phyloP scores from a whole-genome alignment of 495 filamentous ascomycete genomes.

The Penicillium taxi region DNA sequence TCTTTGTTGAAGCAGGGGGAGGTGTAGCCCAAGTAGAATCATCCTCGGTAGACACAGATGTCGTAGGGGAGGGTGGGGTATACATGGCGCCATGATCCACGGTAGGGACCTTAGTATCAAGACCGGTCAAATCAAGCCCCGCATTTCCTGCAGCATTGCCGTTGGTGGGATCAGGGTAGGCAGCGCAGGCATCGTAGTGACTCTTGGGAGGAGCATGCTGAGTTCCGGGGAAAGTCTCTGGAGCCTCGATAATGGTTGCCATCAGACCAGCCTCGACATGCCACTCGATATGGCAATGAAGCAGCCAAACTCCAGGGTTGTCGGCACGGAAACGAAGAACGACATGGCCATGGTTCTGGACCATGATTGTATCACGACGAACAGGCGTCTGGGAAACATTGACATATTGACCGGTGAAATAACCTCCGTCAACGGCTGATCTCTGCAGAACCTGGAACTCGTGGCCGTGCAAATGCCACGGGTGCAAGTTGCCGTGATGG shows the following conservation, averaged over 20 bases:
- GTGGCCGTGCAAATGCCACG: constrained; percentile 60
- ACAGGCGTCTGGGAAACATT: constrained; percentile 17
- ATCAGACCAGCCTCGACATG: constrained; percentile 66
- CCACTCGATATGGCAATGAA: constrained; percentile 82
- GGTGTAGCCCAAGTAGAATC: not conserved
- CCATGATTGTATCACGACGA: constrained; percentile 50
- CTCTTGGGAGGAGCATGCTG: constrained; percentile 15
- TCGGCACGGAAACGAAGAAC: constrained; percentile 61
- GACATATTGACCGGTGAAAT: constrained; percentile 26
- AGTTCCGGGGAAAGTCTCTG: constrained; percentile 19
- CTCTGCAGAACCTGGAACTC: constrained; percentile 42
- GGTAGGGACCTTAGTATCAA: constrained; percentile 7
- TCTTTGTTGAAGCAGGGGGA: no score
- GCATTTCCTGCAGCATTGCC: constrained; percentile 22
- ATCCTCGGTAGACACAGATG: not conserved
- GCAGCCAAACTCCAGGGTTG: constrained; percentile 71
- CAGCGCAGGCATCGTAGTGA: constrained; percentile 17
- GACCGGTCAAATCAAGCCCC: constrained; percentile 14
- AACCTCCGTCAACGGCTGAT: constrained; percentile 36
- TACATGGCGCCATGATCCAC: constrained; percentile 18
- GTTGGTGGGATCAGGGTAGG: constrained; percentile 12
- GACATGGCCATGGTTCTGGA: constrained; percentile 48
- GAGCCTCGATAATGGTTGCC: constrained; percentile 59
- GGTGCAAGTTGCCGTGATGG: constrained; percentile 52
- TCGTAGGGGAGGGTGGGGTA: not conserved